Evolutionary conservation across 23 red algal species (phyloP).

Genomic region (Gracilaria caudata): DNA sequence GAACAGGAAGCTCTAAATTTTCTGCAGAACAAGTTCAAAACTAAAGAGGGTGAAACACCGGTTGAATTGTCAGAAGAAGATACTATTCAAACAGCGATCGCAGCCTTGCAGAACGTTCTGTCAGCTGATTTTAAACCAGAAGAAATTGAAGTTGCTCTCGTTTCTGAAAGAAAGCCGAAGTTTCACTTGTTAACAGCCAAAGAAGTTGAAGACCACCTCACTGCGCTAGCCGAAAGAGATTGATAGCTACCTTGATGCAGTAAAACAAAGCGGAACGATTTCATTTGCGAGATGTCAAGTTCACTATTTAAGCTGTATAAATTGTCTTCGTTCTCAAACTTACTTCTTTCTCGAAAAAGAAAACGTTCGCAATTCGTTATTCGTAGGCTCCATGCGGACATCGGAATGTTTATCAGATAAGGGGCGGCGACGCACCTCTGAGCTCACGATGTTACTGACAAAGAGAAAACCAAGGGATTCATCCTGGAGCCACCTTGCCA

Average conservation of each 20-base stretch:
- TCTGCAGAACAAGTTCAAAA: conserved; percentile 93
- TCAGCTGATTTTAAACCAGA: conserved; percentile 83
- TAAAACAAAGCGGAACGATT: conserved; percentile 6
- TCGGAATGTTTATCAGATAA: background rate
- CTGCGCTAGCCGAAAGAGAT: conserved; percentile 81
- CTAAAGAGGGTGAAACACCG: conserved; percentile 41
- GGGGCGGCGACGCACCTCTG: background rate
- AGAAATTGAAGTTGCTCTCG: conserved; percentile 89
- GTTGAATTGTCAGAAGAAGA: conserved; percentile 79
- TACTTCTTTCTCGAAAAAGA: background rate
- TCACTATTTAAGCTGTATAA: background rate
- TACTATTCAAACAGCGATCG: conserved; percentile 85
- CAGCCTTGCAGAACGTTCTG: conserved; percentile 84
- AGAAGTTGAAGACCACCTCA: conserved; percentile 86
- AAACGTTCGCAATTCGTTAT: background rate
- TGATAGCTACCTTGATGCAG: conserved; percentile 8
- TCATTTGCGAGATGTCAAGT: background rate
- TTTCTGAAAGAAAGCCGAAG: conserved; percentile 70
- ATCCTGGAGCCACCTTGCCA: conserved; percentile 14
- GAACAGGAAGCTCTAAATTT: conserved; percentile 94
- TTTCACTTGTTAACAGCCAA: conserved; percentile 80
- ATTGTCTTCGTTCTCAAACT: background rate
- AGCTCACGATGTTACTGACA: background rate
- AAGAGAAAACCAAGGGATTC: background rate
- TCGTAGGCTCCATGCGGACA: background rate